These are phyloP conservation scores for Moniliella sp. DNA, from an alignment of 1,284 basidiomycete genomes.

Conservation along the genomic window DNA sequence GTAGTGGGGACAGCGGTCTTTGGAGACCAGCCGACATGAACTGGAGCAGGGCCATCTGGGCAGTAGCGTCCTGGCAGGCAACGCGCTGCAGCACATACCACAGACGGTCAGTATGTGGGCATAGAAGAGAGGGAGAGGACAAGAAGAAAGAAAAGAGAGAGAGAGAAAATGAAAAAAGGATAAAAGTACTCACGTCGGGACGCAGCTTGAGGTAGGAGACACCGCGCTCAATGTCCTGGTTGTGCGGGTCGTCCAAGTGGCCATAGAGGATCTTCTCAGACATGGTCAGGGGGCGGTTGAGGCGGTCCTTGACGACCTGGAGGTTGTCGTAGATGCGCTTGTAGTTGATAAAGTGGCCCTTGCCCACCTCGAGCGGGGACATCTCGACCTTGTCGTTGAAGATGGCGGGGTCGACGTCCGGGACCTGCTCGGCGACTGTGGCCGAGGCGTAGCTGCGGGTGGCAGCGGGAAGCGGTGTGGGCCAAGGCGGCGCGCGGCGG, in stretches of 20 bases:
- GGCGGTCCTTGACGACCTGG: slow-evolving; percentile 22
- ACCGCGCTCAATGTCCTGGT: slow-evolving; percentile 44
- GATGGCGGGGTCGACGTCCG: slow-evolving; percentile 15
- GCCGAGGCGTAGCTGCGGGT: no score
- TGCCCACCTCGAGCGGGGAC: slow-evolving; percentile 27
- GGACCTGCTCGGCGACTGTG: slow-evolving; percentile 28
- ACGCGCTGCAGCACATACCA: slow-evolving; percentile 62
- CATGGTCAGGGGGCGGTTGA: slow-evolving; percentile 59
- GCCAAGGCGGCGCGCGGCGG: no score
- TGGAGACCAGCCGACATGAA: slow-evolving; percentile 90
- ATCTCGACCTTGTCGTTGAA: slow-evolving; percentile 32
- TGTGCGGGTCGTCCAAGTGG: slow-evolving; percentile 58
- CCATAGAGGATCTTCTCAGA: slow-evolving; percentile 95
- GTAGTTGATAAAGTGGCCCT: slow-evolving; percentile 33
- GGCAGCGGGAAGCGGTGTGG: no score
- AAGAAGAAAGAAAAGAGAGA: slow-evolving; percentile 2
- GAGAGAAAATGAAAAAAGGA: slow-evolving; percentile 70
- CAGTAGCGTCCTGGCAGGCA: slow-evolving; percentile 97
- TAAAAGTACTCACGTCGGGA: slow-evolving; percentile 45
- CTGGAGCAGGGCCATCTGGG: slow-evolving; percentile 97
- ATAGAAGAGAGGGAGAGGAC: background rate
- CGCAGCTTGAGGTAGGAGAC: slow-evolving; percentile 38
- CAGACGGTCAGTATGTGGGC: background rate
- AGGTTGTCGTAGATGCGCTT: slow-evolving; percentile 31
- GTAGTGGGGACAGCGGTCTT: slow-evolving; percentile 71